Percentiles rank a stretch among this genome's conserved stretches.
These are phyloP conservation scores for Murraya koenigii DNA, from an alignment of 345 rosid genomes.

Conservation along the genomic window DNA sequence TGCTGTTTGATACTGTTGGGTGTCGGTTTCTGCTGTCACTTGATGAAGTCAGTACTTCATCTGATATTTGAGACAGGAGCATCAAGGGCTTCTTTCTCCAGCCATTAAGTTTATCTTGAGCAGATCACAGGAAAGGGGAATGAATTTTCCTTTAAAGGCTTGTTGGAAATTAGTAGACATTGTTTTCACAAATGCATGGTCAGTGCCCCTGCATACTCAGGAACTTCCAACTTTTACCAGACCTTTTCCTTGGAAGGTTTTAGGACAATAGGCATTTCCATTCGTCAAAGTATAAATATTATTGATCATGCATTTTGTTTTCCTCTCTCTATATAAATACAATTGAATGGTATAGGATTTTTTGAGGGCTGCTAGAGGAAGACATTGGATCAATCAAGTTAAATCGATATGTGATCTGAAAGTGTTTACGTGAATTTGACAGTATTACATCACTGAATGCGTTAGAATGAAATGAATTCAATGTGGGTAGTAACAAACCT, in stretches of 20 bases:
- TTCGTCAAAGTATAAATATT: background rate
- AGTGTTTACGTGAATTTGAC: background rate
- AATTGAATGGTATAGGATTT: slow-evolving; percentile 3
- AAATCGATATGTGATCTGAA: background rate
- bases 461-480: slow-evolving; percentile 1
- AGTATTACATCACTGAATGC: slow-evolving; percentile 1
- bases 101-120: background rate
- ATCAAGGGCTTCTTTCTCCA: background rate
- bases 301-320: background rate
- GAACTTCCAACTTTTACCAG: background rate
- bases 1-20: background rate
- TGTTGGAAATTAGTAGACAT: background rate
- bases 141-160: background rate
- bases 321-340: background rate
- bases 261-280: background rate
- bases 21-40: background rate
- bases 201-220: background rate
- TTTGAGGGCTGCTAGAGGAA: slow-evolving; percentile 1
- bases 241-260: background rate
- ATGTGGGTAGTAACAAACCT: slow-evolving; percentile 3
- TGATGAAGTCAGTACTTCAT: background rate
- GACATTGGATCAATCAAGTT: slow-evolving; percentile 2
- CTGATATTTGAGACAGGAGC: background rate
- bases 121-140: background rate
- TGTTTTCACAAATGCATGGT: background rate